Base-by-base conservation (phyloP, 2,329 filamentous ascomycete species). In the Rachicladosporium sp. region DNA sequence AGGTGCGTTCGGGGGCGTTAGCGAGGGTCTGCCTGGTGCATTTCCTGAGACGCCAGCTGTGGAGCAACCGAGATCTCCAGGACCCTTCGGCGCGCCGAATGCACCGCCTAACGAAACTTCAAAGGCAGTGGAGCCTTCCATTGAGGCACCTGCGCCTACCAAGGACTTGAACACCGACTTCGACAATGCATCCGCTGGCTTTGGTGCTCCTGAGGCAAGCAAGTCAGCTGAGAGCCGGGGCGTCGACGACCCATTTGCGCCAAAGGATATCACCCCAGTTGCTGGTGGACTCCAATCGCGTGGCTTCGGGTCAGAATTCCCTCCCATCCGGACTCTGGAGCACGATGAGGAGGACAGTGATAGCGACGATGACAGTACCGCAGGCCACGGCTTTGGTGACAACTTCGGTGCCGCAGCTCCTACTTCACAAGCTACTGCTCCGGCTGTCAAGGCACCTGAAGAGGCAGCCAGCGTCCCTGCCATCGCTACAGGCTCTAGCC, bases 281-380 rank as follows among this genome's bases (percentile, higher is more conserved):
- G 23, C 7, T 7, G 23, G 23, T 7, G 23, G 23, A 7, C 23
- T 27, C 4, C 48, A 21, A 41, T 51, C 4, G 57, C 56, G 46
- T 53, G 57, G 58, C 27, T 50, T 50, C 50, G 43, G 54, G 21
- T 50, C 50, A 30, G 91, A 96, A 57, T 96, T 96, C 56, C 91
- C 91, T 27, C 91, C 89, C 1, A 94, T 96, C 44, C 79, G 81
- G n/a, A 86, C 89, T 57, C 65, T 95, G 42, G 81, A 83, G 45
- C 73, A 77, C 23, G 82, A 87, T 41, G 80, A 93, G 10, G 87
- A 82, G 15, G 86, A 93, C 40, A 83, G 88, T 21, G 81, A 93
- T 13, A 88, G 82, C 23, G 86, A 93, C 43, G 62, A 60, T 40
- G 64, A 63, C 19, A 74, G 75, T 36, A 86, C 84, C 32, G 43